phyloP scores from a whole-genome alignment of 129 eudicot species.

The Centrapalus pauciflorus region DNA sequence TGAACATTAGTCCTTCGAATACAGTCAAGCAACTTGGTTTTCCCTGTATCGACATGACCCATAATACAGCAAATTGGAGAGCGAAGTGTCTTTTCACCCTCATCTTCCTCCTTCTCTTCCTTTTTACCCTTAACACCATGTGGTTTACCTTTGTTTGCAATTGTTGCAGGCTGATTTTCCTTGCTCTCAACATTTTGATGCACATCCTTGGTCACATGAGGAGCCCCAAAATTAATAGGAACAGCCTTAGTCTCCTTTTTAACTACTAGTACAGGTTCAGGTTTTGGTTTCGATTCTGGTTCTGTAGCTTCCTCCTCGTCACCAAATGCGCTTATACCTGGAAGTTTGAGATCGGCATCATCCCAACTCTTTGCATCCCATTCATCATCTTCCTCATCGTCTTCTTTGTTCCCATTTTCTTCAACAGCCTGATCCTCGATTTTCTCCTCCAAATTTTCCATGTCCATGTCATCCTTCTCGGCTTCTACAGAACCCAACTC shows the following conservation, averaged over 20 bases:
- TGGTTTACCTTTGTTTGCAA: conserved; percentile 31
- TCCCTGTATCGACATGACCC: conserved; percentile 99
- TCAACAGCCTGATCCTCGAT: conserved; percentile 30
- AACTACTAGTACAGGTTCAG: conserved; percentile 32
- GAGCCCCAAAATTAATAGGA: conserved; percentile 27
- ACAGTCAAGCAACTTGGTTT: conserved; percentile 92
- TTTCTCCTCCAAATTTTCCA: conserved; percentile 29
- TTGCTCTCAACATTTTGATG: conserved; percentile 22
- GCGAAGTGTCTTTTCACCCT: conserved; percentile 51
- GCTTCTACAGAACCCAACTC: conserved; percentile 40
- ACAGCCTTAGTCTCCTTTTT: conserved; percentile 52
- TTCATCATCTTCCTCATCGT: conserved; percentile 78
- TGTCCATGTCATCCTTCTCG: conserved; percentile 50
- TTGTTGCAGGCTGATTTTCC: conserved; percentile 31
- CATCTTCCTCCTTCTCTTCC: conserved; percentile 35
- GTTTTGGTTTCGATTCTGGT: conserved; percentile 44
- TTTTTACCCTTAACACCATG: conserved; percentile 30
- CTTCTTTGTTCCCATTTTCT: conserved; percentile 50
- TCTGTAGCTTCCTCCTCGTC: conserved; percentile 78
- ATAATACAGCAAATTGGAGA: conserved; percentile 98
- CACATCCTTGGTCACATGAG: conserved; percentile 15
- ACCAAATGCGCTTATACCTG: conserved; percentile 64
- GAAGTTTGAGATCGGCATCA: conserved; percentile 72
- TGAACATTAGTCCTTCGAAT: conserved; percentile 95
- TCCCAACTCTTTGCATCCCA: conserved; percentile 99